Evolutionary conservation across 225 moss, liverwort and hornwort species (phyloP).

Genomic region (Physcomitrellopsis africana): DNA sequence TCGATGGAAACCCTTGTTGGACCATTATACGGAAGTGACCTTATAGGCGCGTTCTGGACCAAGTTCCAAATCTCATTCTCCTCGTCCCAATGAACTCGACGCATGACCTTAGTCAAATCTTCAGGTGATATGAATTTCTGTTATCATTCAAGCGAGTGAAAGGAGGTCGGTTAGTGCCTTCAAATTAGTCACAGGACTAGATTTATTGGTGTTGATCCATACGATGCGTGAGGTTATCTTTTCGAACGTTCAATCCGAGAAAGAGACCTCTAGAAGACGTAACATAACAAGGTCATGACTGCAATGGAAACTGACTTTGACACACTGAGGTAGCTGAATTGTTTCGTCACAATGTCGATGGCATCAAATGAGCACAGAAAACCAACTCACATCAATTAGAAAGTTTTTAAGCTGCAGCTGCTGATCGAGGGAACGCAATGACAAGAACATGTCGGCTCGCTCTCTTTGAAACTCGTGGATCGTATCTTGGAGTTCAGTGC

Average conservation of each 20-base stretch:
- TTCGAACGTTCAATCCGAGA: neutral
- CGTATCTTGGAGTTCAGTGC: slow-evolving; percentile 93
- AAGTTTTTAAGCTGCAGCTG: slow-evolving; percentile 94
- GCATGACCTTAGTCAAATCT: slow-evolving; percentile 85
- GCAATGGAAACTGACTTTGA: too few relatives aligned
- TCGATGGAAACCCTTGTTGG: slow-evolving; percentile 72
- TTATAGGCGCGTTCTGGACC: slow-evolving; percentile 56
- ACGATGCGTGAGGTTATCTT: neutral
- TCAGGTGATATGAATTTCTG: slow-evolving; percentile 88
- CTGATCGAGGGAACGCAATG: slow-evolving; percentile 87
- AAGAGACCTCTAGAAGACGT: neutral
- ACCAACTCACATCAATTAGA: slow-evolving; percentile 70
- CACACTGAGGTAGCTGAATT: neutral
- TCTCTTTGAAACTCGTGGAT: slow-evolving; percentile 95
- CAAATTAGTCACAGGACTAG: neutral
- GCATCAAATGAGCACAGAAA: neutral
- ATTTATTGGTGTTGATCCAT: neutral
- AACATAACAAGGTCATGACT: too few relatives aligned
- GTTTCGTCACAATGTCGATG: neutral
- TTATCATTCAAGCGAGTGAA: neutral
- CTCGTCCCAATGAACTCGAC: slow-evolving; percentile 86
- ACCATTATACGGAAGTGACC: slow-evolving; percentile 46
- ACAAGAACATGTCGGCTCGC: slow-evolving; percentile 89
- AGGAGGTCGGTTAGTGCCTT: neutral
- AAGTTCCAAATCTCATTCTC: slow-evolving; percentile 87